Percentiles rank a stretch among this genome's conserved stretches.
These are phyloP conservation scores for Lantana camara DNA, from an alignment of 257 asterid genomes.

Conservation along the genomic window DNA sequence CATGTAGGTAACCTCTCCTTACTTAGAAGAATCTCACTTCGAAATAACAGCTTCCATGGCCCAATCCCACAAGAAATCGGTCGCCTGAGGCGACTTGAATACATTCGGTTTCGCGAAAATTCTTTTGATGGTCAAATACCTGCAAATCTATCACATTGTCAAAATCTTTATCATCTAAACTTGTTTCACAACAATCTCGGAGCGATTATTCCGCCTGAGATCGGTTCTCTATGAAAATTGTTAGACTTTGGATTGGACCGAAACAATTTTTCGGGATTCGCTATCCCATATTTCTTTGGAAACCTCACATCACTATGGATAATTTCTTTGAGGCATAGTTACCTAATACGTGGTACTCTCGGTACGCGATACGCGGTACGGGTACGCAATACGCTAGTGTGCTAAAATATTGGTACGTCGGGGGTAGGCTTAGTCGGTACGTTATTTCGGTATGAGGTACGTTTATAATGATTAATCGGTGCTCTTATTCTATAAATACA, in stretches of 20 bases:
- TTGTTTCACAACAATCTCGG: conserved; percentile 29
- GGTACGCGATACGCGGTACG: too few species aligned
- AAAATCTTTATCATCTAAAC: conserved; percentile 12
- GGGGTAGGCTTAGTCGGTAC: too few species aligned
- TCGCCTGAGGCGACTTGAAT: conserved; percentile 24
- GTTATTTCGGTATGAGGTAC: too few species aligned
- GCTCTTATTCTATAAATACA: too few species aligned
- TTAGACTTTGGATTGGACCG: conserved; percentile 10
- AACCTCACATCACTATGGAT: conserved; percentile 26
- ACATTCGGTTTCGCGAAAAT: conserved; percentile 27
- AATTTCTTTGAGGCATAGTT: too few species aligned
- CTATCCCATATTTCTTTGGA: conserved; percentile 37
- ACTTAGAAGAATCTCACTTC: conserved; percentile 27
- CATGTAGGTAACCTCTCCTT: conserved; percentile 45
- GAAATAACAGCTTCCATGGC: conserved; percentile 34
- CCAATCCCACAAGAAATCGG: conserved; percentile 39
- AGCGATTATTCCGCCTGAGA: conserved; percentile 24
- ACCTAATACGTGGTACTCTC: too few species aligned
- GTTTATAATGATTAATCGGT: too few species aligned
- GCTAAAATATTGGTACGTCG: too few species aligned
- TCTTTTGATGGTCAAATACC: conserved; percentile 45
- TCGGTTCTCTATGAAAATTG: conserved; percentile 31
- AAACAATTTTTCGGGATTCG: conserved; percentile 35
- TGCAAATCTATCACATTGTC: conserved; percentile 27
- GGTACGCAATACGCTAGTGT: too few species aligned